Evolutionary conservation across 1,284 basidiomycete species (phyloP).

Genomic region (Ganoderma meredithae): DNA sequence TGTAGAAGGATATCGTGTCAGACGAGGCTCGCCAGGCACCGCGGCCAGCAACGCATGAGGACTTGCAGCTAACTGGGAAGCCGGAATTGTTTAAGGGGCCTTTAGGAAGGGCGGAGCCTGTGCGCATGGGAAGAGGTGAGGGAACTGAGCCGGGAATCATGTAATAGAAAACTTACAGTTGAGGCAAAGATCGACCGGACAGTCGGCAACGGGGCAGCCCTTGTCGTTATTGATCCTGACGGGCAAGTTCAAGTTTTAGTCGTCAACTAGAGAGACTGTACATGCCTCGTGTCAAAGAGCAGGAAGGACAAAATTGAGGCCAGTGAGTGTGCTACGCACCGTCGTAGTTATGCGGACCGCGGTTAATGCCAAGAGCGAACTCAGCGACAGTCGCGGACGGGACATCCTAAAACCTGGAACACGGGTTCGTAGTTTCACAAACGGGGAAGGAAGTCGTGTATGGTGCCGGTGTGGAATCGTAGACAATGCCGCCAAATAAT

Average conservation of each 20-base stretch:
- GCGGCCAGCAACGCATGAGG: conserved; percentile 50
- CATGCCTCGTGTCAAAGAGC: neutral
- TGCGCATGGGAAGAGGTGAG: neutral
- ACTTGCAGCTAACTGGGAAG: conserved; percentile 52
- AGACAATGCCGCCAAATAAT: conserved; percentile 52
- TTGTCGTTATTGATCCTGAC: conserved; percentile 49
- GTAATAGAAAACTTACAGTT: conserved; percentile 37
- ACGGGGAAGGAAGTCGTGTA: conserved; percentile 24
- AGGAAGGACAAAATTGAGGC: neutral
- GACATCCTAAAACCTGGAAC: conserved; percentile 38
- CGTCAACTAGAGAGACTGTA: conserved; percentile 43
- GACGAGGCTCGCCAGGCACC: conserved; percentile 16
- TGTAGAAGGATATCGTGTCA: conserved; percentile 13
- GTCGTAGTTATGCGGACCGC: conserved; percentile 48
- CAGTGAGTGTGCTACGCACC: conserved; percentile 33
- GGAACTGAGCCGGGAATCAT: neutral
- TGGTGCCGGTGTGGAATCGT: conserved; percentile 49
- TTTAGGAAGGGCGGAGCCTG: conserved; percentile 46
- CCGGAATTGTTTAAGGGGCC: conserved; percentile 49
- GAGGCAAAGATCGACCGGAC: conserved; percentile 52
- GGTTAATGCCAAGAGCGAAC: conserved; percentile 46
- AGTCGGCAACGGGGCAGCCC: conserved; percentile 50
- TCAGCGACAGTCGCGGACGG: conserved; percentile 48
- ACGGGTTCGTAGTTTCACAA: no score
- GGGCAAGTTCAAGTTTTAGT: conserved; percentile 52